Evolutionary conservation across 148 eudicot genomes (phyloP).

Genomic region (Nepenthes gracilis): DNA sequence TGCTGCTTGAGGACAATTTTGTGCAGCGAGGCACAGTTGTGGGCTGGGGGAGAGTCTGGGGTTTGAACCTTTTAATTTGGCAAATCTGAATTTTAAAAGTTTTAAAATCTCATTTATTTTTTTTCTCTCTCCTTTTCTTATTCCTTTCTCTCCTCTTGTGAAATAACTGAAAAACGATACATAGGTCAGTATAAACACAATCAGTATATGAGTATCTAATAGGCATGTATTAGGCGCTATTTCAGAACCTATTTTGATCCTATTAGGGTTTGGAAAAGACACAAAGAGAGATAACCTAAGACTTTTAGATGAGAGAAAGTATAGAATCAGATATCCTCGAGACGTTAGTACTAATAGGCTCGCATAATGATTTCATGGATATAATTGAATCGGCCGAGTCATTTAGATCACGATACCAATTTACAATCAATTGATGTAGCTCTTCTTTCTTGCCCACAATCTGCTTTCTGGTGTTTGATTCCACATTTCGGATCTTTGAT

Average conservation of each 20-base stretch:
- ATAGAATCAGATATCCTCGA: slow-evolving; percentile 27
- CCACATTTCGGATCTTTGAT: slow-evolving; percentile 49
- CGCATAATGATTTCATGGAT: slow-evolving; percentile 64
- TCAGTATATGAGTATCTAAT: no score
- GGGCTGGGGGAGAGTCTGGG: slow-evolving; percentile 52
- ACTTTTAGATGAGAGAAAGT: slow-evolving; percentile 23
- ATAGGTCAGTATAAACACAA: no score
- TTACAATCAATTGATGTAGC: slow-evolving; percentile 82
- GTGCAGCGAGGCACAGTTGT: slow-evolving; percentile 34
- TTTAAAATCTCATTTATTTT: no score
- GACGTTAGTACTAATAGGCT: slow-evolving; percentile 60
- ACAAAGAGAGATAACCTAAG: slow-evolving; percentile 11
- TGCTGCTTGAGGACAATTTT: slow-evolving; percentile 32
- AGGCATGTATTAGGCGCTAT: no score
- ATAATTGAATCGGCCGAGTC: slow-evolving; percentile 92
- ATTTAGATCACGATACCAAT: slow-evolving; percentile 77
- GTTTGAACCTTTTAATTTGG: no score
- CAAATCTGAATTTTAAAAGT: no score
- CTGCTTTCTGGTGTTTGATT: slow-evolving; percentile 54
- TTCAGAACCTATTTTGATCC: slow-evolving; percentile 15
- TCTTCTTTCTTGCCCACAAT: slow-evolving; percentile 87
- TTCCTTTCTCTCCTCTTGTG: no score
- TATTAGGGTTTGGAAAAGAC: slow-evolving; percentile 29
- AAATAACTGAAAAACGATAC: no score
- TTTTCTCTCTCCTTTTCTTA: no score